Base-by-base conservation (phyloP, 352 stramenopile species). In the Thalassiosira livingstoniorum region DNA sequence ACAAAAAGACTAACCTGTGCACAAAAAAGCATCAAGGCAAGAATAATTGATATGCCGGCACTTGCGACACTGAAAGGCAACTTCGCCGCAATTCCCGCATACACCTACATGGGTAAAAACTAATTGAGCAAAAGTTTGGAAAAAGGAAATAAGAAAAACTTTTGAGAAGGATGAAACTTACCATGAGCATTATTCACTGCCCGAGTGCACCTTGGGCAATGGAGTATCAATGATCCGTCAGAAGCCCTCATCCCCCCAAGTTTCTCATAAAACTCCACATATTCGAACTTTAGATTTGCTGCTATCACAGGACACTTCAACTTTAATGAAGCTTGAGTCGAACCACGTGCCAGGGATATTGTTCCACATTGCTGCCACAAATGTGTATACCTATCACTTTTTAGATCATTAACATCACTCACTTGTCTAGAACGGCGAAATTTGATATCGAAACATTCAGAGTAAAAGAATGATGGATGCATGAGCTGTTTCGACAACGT, bases 1-100 rank as follows among this genome's bases (percentile, higher is more conserved):
- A n/a, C n/a, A n/a, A n/a, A n/a, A n/a, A n/a, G n/a, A n/a, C n/a
- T n/a, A n/a, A n/a, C n/a, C n/a, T n/a, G n/a, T n/a, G 27, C 47
- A 63, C n/a, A 97, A 72, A 78, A 97, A 97, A 37, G 94, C 93
- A 85, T 96, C 93, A 4, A 96, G 80, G 35, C 88, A 74, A 83
- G 96, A 94, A 81, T 97, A 97, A 70, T 97, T 97, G 71, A 97
- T 97, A 75, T 95, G 90, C 1, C 93, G 78, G 62, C 95, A 97
- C 85, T 95, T 95, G 34, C 92, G 72, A 66, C 94, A 96, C 75
- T 97, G 94, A 82, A 96, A 96, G 15, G 91, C 91, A 11, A 96
- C 92, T 74, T 97, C 95, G 25, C 95, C 95, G 81, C 95, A 97
- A 67, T 94, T 92, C 2, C 90, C 87, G 80, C 95, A 97, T 21